phyloP scores from a whole-genome alignment of 768 basidiomycete species.

The Panus rudis region DNA sequence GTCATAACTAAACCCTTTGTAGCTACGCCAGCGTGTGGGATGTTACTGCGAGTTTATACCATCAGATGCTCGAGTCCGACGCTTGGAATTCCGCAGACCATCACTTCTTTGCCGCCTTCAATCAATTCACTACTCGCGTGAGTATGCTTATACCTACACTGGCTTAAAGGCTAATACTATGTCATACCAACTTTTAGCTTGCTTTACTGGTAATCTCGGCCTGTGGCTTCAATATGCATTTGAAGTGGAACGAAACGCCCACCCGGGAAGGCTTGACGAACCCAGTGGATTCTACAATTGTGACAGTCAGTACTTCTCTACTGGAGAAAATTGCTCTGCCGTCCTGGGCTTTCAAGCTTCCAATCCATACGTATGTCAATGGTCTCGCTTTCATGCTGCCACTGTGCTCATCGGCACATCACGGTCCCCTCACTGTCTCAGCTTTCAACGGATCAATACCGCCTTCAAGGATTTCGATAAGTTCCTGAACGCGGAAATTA shows the following conservation, averaged over 20 bases:
- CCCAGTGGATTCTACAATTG: slow-evolving; percentile 5
- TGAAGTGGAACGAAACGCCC: slow-evolving; percentile 7
- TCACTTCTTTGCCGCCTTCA: slow-evolving; percentile 5
- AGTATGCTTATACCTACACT: neutral
- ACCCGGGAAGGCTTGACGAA: neutral
- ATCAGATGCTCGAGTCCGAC: slow-evolving; percentile 6
- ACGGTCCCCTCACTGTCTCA: neutral
- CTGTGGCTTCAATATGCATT: slow-evolving; percentile 8
- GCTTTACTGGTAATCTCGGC: slow-evolving; percentile 9
- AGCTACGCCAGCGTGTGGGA: slow-evolving; percentile 10
- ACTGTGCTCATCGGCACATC: neutral
- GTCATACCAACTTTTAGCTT: neutral
- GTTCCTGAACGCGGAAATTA: slow-evolving; percentile 14
- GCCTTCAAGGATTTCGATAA: slow-evolving; percentile 9
- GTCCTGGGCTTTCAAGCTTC: slow-evolving; percentile 2
- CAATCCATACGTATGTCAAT: neutral
- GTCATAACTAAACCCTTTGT: neutral
- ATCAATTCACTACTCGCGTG: slow-evolving; percentile 8
- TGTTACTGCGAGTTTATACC: slow-evolving; percentile 6
- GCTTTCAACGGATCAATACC: slow-evolving; percentile 2
- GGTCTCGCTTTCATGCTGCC: neutral
- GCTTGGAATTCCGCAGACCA: slow-evolving; percentile 10
- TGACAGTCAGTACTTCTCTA: slow-evolving; percentile 2
- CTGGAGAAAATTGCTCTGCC: slow-evolving; percentile 1
- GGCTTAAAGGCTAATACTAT: no score